Evolutionary conservation across 768 basidiomycete genomes (phyloP).

Genomic region (Leccinellum albellum): DNA sequence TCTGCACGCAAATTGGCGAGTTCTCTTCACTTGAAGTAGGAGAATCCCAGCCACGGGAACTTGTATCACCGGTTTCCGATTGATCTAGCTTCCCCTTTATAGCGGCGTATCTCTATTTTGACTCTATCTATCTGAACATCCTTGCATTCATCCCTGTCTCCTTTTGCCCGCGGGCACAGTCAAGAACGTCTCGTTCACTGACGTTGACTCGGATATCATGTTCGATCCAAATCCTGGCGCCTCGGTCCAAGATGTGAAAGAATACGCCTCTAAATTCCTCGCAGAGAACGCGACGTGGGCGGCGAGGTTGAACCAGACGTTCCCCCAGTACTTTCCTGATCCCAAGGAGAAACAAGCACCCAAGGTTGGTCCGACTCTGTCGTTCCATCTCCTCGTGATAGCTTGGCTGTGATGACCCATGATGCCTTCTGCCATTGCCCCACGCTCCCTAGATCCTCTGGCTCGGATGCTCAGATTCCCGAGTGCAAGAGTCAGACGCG

Average conservation of each 20-base stretch:
- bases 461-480: conserved; percentile 82
- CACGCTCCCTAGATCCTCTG: conserved; percentile 52
- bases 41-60: too few species aligned
- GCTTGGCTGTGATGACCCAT: too few species aligned
- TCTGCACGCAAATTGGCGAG: too few species aligned
- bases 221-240: not conserved
- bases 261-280: not conserved
- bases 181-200: too few species aligned
- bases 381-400: not conserved
- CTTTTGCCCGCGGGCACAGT: too few species aligned
- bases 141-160: too few species aligned
- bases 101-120: too few species aligned
- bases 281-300: conserved; percentile 18
- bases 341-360: conserved; percentile 9
- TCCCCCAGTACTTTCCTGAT: conserved; percentile 22
- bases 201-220: not conserved
- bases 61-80: too few species aligned
- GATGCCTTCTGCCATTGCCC: too few species aligned
- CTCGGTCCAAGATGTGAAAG: not conserved
- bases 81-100: too few species aligned
- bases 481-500: conserved; percentile 77
- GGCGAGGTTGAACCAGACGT: conserved; percentile 16
- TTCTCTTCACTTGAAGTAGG: too few species aligned
- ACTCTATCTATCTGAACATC: too few species aligned
- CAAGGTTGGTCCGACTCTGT: conserved; percentile 12